Evolutionary conservation across 2,329 filamentous ascomycete species (phyloP).

Genomic region (Exophiala phaeomuriformis): DNA sequence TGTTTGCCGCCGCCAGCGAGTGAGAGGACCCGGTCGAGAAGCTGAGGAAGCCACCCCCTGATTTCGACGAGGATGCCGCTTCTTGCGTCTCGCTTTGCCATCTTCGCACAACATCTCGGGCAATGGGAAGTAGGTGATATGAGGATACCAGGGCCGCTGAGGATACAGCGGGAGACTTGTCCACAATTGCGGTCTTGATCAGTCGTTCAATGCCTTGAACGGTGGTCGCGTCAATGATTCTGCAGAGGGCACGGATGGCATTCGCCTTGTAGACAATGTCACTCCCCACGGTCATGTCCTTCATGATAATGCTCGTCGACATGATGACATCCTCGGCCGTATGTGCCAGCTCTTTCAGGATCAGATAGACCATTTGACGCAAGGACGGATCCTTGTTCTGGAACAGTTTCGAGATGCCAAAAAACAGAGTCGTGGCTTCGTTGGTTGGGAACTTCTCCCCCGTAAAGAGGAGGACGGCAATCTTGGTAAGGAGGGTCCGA

Average conservation of each 20-base stretch:
- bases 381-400: conserved; percentile 98
- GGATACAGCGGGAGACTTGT: conserved; percentile 95
- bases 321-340: conserved; percentile 99
- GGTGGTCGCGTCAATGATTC: conserved; percentile 92
- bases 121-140: conserved; percentile 94
- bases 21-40: conserved; percentile 74
- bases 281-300: conserved; percentile 92
- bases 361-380: conserved; percentile 96
- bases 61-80: conserved; percentile 83
- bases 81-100: conserved; percentile 99
- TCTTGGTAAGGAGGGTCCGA: conserved; percentile 94
- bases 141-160: conserved; percentile 94
- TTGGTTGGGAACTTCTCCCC: conserved; percentile 95
- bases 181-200: conserved; percentile 98
- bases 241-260: conserved; percentile 87
- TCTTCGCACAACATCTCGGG: conserved; percentile 86
- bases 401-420: conserved; percentile 97
- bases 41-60: conserved; percentile 81
- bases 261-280: conserved; percentile 92
- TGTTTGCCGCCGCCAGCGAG: conserved; percentile 65
- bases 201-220: conserved; percentile 97
- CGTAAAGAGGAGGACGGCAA: conserved; percentile 90
- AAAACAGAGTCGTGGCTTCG: conserved; percentile 96
- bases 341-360: conserved; percentile 93
- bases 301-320: conserved; percentile 99